phyloP scores from a whole-genome alignment of 2,329 filamentous ascomycete species.

The Sclerotinia spermophila region DNA sequence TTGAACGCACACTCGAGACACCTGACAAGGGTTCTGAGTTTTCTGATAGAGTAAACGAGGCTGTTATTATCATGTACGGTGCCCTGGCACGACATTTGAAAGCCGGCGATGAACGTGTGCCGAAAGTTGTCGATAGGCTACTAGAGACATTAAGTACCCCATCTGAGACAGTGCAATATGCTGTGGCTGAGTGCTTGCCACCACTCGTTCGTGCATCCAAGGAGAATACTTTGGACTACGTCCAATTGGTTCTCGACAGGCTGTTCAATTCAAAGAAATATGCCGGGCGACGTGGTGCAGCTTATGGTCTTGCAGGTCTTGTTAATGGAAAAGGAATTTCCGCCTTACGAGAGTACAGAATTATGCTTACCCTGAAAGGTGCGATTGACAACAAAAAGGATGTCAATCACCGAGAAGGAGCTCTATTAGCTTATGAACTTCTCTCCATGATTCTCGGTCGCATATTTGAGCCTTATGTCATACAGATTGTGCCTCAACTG shows the following conservation, averaged over 20 bases:
- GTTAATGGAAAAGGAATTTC: slow-evolving; percentile 83
- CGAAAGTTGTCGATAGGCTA: slow-evolving; percentile 81
- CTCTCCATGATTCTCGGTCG: slow-evolving; percentile 81
- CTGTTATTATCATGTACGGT: slow-evolving; percentile 95
- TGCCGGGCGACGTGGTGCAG: slow-evolving; percentile 85
- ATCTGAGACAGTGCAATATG: slow-evolving; percentile 94
- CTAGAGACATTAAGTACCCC: slow-evolving; percentile 87
- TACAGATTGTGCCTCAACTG: slow-evolving; percentile 89
- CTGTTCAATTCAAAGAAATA: slow-evolving; percentile 88
- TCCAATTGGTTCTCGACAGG: slow-evolving; percentile 74
- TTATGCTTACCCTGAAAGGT: slow-evolving; percentile 74
- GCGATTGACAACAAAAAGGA: slow-evolving; percentile 97
- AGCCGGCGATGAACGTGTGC: slow-evolving; percentile 79
- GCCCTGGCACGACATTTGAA: slow-evolving; percentile 85
- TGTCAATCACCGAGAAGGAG: slow-evolving; percentile 79
- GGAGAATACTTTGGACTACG: slow-evolving; percentile 74
- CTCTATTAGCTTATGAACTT: slow-evolving; percentile 86
- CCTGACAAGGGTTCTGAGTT: slow-evolving; percentile 78
- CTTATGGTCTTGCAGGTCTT: slow-evolving; percentile 89
- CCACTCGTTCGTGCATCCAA: slow-evolving; percentile 80
- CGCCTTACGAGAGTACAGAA: slow-evolving; percentile 77
- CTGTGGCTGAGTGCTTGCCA: slow-evolving; percentile 89
- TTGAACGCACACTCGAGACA: slow-evolving; percentile 82
- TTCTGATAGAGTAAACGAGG: slow-evolving; percentile 89
- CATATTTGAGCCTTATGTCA: slow-evolving; percentile 93